Percentiles rank a stretch among this genome's conserved stretches.
These are phyloP conservation scores for Penicillium lividum DNA, from an alignment of 495 filamentous ascomycete genomes.

Conservation along the genomic window DNA sequence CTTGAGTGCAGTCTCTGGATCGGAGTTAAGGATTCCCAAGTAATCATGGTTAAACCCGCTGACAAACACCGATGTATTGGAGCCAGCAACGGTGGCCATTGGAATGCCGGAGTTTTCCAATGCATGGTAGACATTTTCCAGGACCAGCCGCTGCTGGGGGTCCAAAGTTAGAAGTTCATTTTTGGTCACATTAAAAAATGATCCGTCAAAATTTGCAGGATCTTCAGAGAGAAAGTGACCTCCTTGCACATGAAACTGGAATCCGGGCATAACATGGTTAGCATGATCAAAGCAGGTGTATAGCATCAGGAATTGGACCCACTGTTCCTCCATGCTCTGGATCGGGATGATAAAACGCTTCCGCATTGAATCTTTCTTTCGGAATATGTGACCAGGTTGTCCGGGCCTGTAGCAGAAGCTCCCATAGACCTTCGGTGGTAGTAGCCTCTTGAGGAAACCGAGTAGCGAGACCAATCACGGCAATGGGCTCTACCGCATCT, in stretches of 20 bases:
- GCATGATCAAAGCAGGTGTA: neutral
- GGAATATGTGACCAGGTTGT: slow-evolving; percentile 53
- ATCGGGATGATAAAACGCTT: slow-evolving; percentile 43
- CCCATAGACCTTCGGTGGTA: slow-evolving; percentile 44
- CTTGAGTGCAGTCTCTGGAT: slow-evolving; percentile 24
- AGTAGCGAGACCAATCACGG: slow-evolving; percentile 58
- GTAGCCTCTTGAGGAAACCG: slow-evolving; percentile 54
- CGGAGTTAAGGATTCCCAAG: slow-evolving; percentile 24
- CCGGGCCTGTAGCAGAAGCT: slow-evolving; percentile 43
- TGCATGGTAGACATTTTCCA: slow-evolving; percentile 61
- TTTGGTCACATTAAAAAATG: slow-evolving; percentile 60
- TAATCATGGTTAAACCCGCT: slow-evolving; percentile 34
- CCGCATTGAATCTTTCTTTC: slow-evolving; percentile 56
- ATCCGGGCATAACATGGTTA: neutral
- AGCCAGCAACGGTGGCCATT: slow-evolving; percentile 24
- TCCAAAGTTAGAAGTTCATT: slow-evolving; percentile 50
- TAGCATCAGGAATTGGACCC: neutral
- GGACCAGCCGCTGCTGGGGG: slow-evolving; percentile 50
- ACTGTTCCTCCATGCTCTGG: slow-evolving; percentile 33
- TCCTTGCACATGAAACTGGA: slow-evolving; percentile 25
- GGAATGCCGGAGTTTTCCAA: slow-evolving; percentile 31
- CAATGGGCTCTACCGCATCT: slow-evolving; percentile 45
- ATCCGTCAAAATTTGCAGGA: slow-evolving; percentile 41
- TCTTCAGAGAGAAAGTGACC: slow-evolving; percentile 39
- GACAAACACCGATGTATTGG: slow-evolving; percentile 37